A percentile compares a stretch with the other conserved stretches of the same genome.
phyloP scores from a whole-genome alignment of 768 basidiomycete genomes.

The Collybiopsis confluens region DNA sequence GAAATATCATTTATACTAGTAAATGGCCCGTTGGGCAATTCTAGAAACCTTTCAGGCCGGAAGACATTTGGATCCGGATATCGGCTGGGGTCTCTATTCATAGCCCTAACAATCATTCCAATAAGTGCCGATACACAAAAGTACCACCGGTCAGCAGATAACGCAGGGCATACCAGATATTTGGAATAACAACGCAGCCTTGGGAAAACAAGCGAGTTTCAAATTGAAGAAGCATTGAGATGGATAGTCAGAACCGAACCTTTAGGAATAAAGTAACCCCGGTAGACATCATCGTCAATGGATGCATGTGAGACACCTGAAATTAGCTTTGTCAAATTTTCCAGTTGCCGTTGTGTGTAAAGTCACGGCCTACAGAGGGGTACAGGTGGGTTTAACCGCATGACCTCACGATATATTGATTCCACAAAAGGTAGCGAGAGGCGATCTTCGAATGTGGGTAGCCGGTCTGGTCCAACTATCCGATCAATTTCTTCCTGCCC shows the following conservation, averaged over 20 bases:
- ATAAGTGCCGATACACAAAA: not conserved
- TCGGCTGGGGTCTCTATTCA: slow-evolving; percentile 11
- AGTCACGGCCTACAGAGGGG: not conserved
- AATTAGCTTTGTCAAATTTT: not conserved
- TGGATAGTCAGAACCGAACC: no score
- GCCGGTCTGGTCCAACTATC: slow-evolving; percentile 4
- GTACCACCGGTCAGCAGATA: not conserved
- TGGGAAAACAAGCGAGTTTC: not conserved
- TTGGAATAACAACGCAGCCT: slow-evolving; percentile 18
- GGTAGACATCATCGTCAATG: slow-evolving; percentile 22
- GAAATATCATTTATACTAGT: not conserved
- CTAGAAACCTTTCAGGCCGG: not conserved
- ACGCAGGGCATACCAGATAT: slow-evolving; percentile 4
- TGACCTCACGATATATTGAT: not conserved
- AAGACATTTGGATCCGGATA: slow-evolving; percentile 3
- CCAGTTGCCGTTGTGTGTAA: no score
- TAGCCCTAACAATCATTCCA: not conserved
- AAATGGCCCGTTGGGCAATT: not conserved
- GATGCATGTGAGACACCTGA: slow-evolving; percentile 17
- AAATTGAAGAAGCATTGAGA: no score
- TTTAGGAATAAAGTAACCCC: slow-evolving; percentile 21
- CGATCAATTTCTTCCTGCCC: slow-evolving; percentile 25
- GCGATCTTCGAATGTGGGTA: not conserved
- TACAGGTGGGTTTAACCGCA: not conserved
- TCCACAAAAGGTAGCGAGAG: not conserved